A percentile compares a stretch with the other conserved stretches of the same genome.
Conservation (phyloP, 2,329 filamentous ascomycete species). For the Plectosphaerella sp. region DNA sequence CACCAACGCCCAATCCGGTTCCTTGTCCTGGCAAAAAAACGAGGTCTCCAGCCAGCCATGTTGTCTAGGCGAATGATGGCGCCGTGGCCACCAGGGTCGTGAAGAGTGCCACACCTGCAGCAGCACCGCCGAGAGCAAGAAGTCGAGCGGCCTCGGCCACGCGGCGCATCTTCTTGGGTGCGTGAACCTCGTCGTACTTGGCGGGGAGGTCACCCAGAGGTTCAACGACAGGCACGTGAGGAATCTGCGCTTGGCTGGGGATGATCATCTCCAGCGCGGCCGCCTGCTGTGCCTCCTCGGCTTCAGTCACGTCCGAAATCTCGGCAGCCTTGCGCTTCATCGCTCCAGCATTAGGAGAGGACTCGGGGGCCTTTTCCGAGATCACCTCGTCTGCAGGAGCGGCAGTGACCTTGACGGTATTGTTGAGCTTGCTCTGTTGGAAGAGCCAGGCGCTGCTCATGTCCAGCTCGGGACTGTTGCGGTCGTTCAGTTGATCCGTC, state of each 20-base stretch:
- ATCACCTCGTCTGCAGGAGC: not conserved
- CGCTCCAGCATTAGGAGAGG: not conserved
- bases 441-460: slow-evolving; percentile 12
- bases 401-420: not conserved
- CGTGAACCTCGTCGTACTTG: slow-evolving; percentile 3
- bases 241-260: too few relatives aligned
- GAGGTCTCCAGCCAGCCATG: too few relatives aligned
- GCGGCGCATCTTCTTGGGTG: slow-evolving; percentile 22
- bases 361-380: too few relatives aligned
- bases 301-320: slow-evolving; percentile 16
- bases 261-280: not conserved
- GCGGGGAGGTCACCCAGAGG: too few relatives aligned
- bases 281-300: slow-evolving; percentile 8
- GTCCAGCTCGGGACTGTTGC: slow-evolving; percentile 9
- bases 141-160: slow-evolving; percentile 27
- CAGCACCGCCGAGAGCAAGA: slow-evolving; percentile 29
- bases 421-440: slow-evolving; percentile 10
- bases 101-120: slow-evolving; percentile 27
- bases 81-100: slow-evolving; percentile 33
- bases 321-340: slow-evolving; percentile 27
- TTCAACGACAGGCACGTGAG: too few relatives aligned
- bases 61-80: slow-evolving; percentile 21
- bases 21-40: too few relatives aligned
- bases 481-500: not conserved
- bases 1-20: too few relatives aligned